A percentile compares a stretch with the other conserved stretches of the same genome.
Conservation (phyloP, 441 rosid species). For the Aleurites moluccanus region DNA sequence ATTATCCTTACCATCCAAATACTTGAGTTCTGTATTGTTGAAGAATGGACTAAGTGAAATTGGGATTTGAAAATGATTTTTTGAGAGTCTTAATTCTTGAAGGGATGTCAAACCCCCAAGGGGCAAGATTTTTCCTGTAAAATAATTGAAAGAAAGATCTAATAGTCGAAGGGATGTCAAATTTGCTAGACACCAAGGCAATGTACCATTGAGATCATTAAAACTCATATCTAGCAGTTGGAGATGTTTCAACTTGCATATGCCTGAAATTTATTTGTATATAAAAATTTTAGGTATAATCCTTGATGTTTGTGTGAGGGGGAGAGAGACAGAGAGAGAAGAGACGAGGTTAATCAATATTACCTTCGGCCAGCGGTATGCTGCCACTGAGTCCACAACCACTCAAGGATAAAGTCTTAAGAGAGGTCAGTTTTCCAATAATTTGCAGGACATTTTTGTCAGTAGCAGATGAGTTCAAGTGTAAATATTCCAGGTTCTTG, state of each 20-base stretch:
- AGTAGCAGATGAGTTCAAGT: background rate
- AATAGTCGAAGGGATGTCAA: background rate
- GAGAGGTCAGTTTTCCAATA: background rate
- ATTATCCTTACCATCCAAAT: too few relatives aligned
- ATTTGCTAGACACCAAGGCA: slow-evolving; percentile 25
- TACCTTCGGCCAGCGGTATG: background rate
- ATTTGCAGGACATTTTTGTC: background rate
- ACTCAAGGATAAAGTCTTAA: background rate
- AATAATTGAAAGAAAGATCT: background rate
- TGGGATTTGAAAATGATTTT: too few relatives aligned
- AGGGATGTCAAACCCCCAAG: slow-evolving; percentile 14
- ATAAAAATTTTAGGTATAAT: background rate
- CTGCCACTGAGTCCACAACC: background rate
- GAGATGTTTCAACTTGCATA: slow-evolving; percentile 19
- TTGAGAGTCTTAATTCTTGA: background rate
- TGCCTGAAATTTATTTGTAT: slow-evolving; percentile 10
- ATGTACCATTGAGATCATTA: slow-evolving; percentile 9
- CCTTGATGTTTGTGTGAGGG: background rate
- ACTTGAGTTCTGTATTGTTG: too few relatives aligned
- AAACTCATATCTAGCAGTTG: background rate
- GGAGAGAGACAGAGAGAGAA: background rate
- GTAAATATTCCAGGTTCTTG: background rate
- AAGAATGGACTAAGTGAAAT: too few relatives aligned
- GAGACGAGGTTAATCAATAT: background rate
- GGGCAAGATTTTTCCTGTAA: slow-evolving; percentile 9